Evolutionary conservation across 2,329 filamentous ascomycete species (phyloP).

Genomic region (Coniochaeta sp.): DNA sequence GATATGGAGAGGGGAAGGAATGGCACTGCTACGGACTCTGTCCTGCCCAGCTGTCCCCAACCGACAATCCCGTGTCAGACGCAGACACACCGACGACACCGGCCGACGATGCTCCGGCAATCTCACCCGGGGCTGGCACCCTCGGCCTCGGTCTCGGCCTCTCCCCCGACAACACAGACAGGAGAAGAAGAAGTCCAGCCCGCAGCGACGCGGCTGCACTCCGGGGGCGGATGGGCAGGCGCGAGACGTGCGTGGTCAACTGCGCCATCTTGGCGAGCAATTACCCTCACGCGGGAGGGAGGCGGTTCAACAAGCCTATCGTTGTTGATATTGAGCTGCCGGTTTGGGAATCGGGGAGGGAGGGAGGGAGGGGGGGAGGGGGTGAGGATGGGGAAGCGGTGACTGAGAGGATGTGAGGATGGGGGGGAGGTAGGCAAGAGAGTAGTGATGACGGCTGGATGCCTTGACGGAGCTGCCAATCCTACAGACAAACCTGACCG

Average conservation of each 20-base stretch:
- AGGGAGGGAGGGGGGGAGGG: too few relatives aligned
- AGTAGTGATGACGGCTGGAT: too few relatives aligned
- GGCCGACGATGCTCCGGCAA: slow-evolving; percentile 4
- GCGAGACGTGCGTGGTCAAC: slow-evolving; percentile 74
- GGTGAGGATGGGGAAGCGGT: too few relatives aligned
- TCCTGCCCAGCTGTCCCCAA: background rate
- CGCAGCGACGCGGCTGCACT: slow-evolving; percentile 34
- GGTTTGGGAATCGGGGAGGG: slow-evolving; percentile 28
- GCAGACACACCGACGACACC: too few relatives aligned
- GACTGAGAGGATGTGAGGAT: too few relatives aligned
- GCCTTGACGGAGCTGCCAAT: too few relatives aligned
- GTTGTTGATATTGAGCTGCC: slow-evolving; percentile 76
- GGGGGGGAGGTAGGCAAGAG: too few relatives aligned
- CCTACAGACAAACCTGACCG: too few relatives aligned
- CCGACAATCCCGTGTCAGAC: background rate
- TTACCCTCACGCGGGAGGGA: slow-evolving; percentile 55
- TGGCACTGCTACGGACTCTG: background rate
- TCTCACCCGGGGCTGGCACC: slow-evolving; percentile 21
- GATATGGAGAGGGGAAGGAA: too few relatives aligned
- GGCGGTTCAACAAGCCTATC: slow-evolving; percentile 68
- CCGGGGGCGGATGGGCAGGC: slow-evolving; percentile 35
- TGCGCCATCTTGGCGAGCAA: slow-evolving; percentile 66
- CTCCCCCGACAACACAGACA: slow-evolving; percentile 24
- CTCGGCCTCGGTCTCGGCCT: slow-evolving; percentile 34
- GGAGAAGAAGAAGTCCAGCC: slow-evolving; percentile 21